phyloP scores from a whole-genome alignment of 306 rosid genomes.

The Pterocarpus macrocarpus region DNA sequence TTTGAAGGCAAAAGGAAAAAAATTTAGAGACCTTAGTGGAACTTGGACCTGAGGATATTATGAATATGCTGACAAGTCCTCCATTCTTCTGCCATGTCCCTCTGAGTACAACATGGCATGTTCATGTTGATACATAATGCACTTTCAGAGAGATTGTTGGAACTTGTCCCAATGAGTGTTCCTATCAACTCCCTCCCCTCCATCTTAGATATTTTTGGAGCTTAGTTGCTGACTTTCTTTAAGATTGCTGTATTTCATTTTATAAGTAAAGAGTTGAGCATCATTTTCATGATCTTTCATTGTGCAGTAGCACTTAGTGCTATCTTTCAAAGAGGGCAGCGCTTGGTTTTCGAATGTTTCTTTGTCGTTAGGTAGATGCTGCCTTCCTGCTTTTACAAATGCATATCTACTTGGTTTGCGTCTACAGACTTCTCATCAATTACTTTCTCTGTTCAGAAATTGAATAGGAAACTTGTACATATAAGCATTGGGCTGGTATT shows the following conservation, averaged over 20 bases:
- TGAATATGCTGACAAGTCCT: not conserved
- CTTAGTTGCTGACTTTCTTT: not conserved
- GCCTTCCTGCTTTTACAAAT: constrained; percentile 25
- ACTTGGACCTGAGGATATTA: not conserved
- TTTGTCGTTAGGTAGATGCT: not conserved
- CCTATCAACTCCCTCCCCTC: too few species aligned
- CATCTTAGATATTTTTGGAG: not conserved
- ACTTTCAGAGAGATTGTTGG: not conserved
- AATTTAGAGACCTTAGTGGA: not conserved
- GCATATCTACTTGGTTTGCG: not conserved
- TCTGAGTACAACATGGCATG: not conserved
- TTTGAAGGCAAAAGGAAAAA: not conserved
- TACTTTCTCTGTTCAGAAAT: constrained; percentile 62
- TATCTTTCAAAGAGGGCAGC: constrained; percentile 13
- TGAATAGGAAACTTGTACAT: constrained; percentile 96
- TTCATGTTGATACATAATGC: not conserved
- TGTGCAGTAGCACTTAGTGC: not conserved
- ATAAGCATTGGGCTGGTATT: constrained; percentile 82
- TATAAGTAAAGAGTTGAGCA: not conserved
- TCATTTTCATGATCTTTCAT: not conserved
- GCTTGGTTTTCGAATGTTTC: not conserved
- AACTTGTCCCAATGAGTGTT: not conserved
- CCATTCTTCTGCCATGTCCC: not conserved
- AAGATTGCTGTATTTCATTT: constrained; percentile 1
- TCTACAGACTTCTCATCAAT: constrained; percentile 38